A percentile compares a stretch with the other conserved stretches of the same genome.
phyloP scores from a whole-genome alignment of 2,329 filamentous ascomycete genomes.

The Xylariales sp. region DNA sequence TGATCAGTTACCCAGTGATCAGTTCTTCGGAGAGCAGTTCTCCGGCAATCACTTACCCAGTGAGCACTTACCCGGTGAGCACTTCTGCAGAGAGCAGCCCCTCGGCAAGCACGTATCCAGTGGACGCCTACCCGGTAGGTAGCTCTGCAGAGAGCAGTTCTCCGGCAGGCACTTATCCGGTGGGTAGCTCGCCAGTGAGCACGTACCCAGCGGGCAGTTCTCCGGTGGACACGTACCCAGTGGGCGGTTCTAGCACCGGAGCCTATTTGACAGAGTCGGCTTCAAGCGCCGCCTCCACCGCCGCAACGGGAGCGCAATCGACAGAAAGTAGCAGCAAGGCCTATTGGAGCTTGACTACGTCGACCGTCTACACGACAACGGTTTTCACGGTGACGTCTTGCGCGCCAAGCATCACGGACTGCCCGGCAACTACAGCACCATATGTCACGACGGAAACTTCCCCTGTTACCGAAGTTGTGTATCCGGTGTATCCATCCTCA shows the following conservation, averaged over 20 bases:
- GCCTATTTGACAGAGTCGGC: slow-evolving; percentile 1
- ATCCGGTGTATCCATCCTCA: slow-evolving; percentile 28
- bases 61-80: slow-evolving; percentile 8
- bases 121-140: slow-evolving; percentile 9
- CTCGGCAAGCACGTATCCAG: slow-evolving; percentile 18
- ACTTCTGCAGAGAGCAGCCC: not conserved
- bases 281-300: not conserved
- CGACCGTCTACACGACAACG: slow-evolving; percentile 37
- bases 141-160: not conserved
- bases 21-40: not conserved
- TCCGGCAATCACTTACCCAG: not conserved
- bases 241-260: slow-evolving; percentile 17
- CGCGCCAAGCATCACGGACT: slow-evolving; percentile 28
- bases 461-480: slow-evolving; percentile 29
- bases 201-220: slow-evolving; percentile 13
- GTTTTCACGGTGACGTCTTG: slow-evolving; percentile 38
- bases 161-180: not conserved
- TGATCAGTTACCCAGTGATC: not conserved
- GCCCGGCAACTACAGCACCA: slow-evolving; percentile 21
- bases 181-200: not conserved
- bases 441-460: slow-evolving; percentile 33
- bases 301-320: slow-evolving; percentile 12
- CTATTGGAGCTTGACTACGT: slow-evolving; percentile 27
- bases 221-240: not conserved
- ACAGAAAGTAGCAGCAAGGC: slow-evolving; percentile 5